These are phyloP conservation scores for Rhizophora apiculata DNA, from an alignment of 345 rosid species.

Conservation along the genomic window DNA sequence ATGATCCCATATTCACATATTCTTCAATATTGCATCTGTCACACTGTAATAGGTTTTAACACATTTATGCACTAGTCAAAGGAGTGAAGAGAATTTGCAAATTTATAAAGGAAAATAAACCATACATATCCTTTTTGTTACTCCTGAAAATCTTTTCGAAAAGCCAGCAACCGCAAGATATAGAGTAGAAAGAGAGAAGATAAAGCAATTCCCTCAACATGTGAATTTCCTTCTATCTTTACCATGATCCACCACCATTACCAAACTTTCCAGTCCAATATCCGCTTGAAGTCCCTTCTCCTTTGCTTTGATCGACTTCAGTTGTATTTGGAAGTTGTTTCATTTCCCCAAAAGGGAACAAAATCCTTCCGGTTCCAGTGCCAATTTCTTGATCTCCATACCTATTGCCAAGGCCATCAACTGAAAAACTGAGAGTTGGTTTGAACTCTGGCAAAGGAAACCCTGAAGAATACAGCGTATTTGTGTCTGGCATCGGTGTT, in stretches of 20 bases:
- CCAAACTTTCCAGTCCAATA: slow-evolving; percentile 34
- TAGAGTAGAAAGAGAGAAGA: not conserved
- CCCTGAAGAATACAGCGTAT: slow-evolving; percentile 32
- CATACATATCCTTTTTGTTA: slow-evolving; percentile 15
- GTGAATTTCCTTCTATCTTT: not conserved
- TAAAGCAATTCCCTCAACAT: not conserved
- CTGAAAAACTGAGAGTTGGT: slow-evolving; percentile 40
- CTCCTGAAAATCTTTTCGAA: slow-evolving; percentile 16
- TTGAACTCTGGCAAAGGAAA: slow-evolving; percentile 46
- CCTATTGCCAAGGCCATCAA: slow-evolving; percentile 42
- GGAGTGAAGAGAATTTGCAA: not conserved
- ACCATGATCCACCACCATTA: slow-evolving; percentile 28
- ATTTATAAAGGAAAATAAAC: not conserved
- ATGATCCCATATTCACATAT: slow-evolving; percentile 7
- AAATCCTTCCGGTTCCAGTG: slow-evolving; percentile 27
- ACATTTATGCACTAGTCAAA: slow-evolving; percentile 16
- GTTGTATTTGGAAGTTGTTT: slow-evolving; percentile 29
- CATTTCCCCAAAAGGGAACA: slow-evolving; percentile 46
- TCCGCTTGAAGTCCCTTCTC: slow-evolving; percentile 29
- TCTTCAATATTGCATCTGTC: slow-evolving; percentile 13
- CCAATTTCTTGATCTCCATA: slow-evolving; percentile 35
- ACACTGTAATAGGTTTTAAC: slow-evolving; percentile 12
- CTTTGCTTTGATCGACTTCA: slow-evolving; percentile 41
- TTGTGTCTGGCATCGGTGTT: slow-evolving; percentile 34
- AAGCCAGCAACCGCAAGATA: not conserved